These are phyloP conservation scores for Combretum micranthum DNA, from an alignment of 345 rosid species.

Conservation along the genomic window DNA sequence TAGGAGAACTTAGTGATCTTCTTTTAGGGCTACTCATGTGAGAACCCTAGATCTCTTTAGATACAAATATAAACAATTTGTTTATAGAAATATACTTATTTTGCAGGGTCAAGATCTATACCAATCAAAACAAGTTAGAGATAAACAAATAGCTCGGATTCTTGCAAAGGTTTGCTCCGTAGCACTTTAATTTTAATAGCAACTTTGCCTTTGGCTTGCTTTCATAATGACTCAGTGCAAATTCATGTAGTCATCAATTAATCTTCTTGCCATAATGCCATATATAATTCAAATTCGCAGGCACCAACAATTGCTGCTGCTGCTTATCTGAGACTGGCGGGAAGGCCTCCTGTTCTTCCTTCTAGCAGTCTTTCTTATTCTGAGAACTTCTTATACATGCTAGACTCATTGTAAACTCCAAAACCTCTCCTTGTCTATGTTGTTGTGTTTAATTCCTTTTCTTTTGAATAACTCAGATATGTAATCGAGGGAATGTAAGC, in stretches of 20 bases:
- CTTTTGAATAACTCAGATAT: not conserved
- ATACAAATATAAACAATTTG: conserved; percentile 1
- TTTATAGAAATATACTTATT: conserved; percentile 2
- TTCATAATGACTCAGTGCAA: not conserved
- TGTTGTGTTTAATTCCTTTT: conserved; percentile 1
- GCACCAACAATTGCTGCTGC: conserved; percentile 97
- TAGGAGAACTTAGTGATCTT: too few species aligned
- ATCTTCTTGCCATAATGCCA: not conserved
- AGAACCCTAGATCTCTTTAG: not conserved
- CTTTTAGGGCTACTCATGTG: too few species aligned
- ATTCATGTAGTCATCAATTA: conserved; percentile 3
- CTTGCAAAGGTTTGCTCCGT: conserved; percentile 68
- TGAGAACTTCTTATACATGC: conserved; percentile 92
- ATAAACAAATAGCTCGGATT: conserved; percentile 88
- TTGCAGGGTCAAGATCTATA: conserved; percentile 76
- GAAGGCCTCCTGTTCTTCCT: conserved; percentile 94
- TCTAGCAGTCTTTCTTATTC: conserved; percentile 85
- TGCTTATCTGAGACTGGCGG: conserved; percentile 92
- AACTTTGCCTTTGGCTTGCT: not conserved
- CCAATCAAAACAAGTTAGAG: conserved; percentile 77
- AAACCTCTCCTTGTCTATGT: too few species aligned
- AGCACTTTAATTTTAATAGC: not conserved
- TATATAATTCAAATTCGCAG: conserved; percentile 19
- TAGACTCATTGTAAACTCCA: conserved; percentile 73
- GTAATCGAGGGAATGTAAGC: not conserved